Evolutionary conservation across 2,329 filamentous ascomycete genomes (phyloP).

Genomic region (Lecanosticta acicola): DNA sequence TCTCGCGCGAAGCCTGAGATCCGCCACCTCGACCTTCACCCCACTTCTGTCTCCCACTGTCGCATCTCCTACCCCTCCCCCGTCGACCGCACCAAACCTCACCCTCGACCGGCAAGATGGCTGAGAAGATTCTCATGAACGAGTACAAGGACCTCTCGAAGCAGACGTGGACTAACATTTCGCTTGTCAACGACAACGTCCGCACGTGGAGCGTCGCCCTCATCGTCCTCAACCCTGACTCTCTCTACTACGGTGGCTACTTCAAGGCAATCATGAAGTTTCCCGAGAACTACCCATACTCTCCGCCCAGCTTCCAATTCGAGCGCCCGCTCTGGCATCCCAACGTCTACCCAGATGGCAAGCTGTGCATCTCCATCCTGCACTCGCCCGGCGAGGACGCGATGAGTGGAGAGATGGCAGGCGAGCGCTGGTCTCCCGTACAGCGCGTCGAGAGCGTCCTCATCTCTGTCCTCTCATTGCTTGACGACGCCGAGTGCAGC

Average conservation of each 20-base stretch:
- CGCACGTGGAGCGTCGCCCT: conserved; percentile 83
- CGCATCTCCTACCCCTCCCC: not conserved
- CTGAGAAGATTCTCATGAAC: conserved; percentile 80
- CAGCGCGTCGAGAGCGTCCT: conserved; percentile 93
- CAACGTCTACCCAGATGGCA: conserved; percentile 87
- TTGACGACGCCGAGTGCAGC: conserved; percentile 89
- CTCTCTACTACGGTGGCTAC: conserved; percentile 86
- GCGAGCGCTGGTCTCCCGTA: conserved; percentile 88
- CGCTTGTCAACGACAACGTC: conserved; percentile 76
- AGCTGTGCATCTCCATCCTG: conserved; percentile 93
- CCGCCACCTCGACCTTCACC: not conserved
- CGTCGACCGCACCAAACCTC: not conserved
- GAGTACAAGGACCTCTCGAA: conserved; percentile 77
- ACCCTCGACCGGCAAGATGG: conserved; percentile 35
- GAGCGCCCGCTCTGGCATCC: conserved; percentile 75
- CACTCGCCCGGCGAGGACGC: conserved; percentile 87
- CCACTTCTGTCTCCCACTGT: conserved; percentile 1
- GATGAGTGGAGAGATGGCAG: conserved; percentile 83
- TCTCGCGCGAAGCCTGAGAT: not conserved
- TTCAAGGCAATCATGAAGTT: conserved; percentile 89
- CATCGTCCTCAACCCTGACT: conserved; percentile 89
- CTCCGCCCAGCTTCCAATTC: conserved; percentile 87
- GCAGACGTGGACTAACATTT: conserved; percentile 91
- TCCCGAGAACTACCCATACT: conserved; percentile 80
- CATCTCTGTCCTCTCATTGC: conserved; percentile 81